Percentiles rank a stretch among this genome's conserved stretches.
phyloP scores from a whole-genome alignment of 805 yeast genomes.

The Wickerhamia fluorescens region DNA sequence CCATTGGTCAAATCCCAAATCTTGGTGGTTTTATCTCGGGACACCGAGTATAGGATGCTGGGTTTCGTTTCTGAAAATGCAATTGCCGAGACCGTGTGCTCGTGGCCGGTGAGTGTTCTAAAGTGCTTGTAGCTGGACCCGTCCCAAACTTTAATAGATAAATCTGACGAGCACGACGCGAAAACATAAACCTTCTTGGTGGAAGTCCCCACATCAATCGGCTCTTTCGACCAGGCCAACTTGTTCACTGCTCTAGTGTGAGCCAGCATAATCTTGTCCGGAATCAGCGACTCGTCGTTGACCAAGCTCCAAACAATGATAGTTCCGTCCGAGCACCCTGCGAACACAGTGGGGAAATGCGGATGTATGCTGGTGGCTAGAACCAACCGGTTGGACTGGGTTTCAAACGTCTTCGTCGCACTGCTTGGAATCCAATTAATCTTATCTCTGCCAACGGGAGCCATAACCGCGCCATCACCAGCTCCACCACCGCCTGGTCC shows the following conservation, averaged over 20 bases:
- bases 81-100: slow-evolving; percentile 70
- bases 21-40: slow-evolving; percentile 56
- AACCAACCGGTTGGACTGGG: slow-evolving; percentile 50
- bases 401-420: slow-evolving; percentile 37
- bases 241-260: slow-evolving; percentile 67
- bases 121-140: slow-evolving; percentile 43
- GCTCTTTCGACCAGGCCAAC: slow-evolving; percentile 43
- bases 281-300: slow-evolving; percentile 48
- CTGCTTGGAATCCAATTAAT: slow-evolving; percentile 59
- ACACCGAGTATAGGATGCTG: slow-evolving; percentile 47
- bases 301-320: slow-evolving; percentile 63
- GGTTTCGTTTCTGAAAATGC: slow-evolving; percentile 44
- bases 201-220: slow-evolving; percentile 23
- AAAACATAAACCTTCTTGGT: slow-evolving; percentile 18
- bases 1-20: slow-evolving; percentile 68
- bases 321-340: slow-evolving; percentile 68
- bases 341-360: slow-evolving; percentile 51
- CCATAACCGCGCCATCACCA: background rate
- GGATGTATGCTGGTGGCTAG: slow-evolving; percentile 71
- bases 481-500: too few relatives aligned
- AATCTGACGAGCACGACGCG: slow-evolving; percentile 48
- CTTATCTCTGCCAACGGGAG: slow-evolving; percentile 17
- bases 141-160: slow-evolving; percentile 67
- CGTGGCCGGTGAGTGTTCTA: slow-evolving; percentile 75
- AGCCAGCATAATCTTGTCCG: slow-evolving; percentile 60